These are phyloP conservation scores for Ophiocordyceps polyrhachis-furcata DNA, from an alignment of 2,329 filamentous ascomycete genomes.

Conservation along the genomic window DNA sequence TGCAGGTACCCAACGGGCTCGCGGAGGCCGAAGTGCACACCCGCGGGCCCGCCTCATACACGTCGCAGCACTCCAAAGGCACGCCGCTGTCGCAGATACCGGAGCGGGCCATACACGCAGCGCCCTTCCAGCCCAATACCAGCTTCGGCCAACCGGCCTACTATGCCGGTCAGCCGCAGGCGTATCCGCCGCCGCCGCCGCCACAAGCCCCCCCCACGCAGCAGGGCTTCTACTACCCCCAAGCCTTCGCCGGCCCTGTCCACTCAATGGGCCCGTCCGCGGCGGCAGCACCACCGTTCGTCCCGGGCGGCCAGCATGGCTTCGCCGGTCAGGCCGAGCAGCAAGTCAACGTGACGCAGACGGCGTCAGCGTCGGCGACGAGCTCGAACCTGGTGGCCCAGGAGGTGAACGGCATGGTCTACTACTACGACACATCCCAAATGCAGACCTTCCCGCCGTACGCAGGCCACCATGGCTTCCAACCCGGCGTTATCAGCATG, in stretches of 20 bases:
- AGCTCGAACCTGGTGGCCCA: slow-evolving; percentile 46
- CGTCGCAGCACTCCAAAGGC: slow-evolving; percentile 50
- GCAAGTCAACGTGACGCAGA: slow-evolving; percentile 10
- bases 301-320: slow-evolving; percentile 32
- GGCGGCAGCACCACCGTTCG: slow-evolving; percentile 36
- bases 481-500: slow-evolving; percentile 45
- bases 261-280: slow-evolving; percentile 29
- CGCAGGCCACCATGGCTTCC: slow-evolving; percentile 32
- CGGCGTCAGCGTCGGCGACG: slow-evolving; percentile 8
- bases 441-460: slow-evolving; percentile 35
- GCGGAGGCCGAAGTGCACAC: slow-evolving; percentile 45
- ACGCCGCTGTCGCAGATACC: slow-evolving; percentile 85
- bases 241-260: slow-evolving; percentile 21
- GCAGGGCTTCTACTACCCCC: slow-evolving; percentile 51
- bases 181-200: slow-evolving; percentile 4
- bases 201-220: slow-evolving; percentile 18
- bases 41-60: slow-evolving; percentile 47
- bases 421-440: slow-evolving; percentile 75
- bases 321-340: slow-evolving; percentile 23
- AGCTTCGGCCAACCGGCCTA: slow-evolving; percentile 40
- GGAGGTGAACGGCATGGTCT: slow-evolving; percentile 89
- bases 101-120: slow-evolving; percentile 78
- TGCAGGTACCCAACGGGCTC: slow-evolving; percentile 43
- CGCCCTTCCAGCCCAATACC: slow-evolving; percentile 62
- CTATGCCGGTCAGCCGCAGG: slow-evolving; percentile 28